phyloP scores from a whole-genome alignment of 164 flowering plant species.

The Stephania yunnanensis region DNA sequence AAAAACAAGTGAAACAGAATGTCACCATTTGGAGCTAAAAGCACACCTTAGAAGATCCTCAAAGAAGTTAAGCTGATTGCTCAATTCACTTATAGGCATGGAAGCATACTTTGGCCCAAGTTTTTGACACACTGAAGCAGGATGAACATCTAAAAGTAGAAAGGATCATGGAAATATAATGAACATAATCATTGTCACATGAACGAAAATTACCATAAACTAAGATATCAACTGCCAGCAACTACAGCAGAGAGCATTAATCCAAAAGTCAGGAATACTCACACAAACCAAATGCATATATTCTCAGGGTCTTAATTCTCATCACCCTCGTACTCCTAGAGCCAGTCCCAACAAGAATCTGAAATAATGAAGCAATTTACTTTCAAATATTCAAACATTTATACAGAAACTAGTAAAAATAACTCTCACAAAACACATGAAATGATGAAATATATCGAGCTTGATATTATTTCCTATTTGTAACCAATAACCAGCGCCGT shows the following conservation, averaged over 20 bases:
- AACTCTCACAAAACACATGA: background rate
- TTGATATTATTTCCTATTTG: background rate
- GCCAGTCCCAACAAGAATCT: constrained; percentile 98
- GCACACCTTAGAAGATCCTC: constrained; percentile 83
- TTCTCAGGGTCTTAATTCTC: constrained; percentile 69
- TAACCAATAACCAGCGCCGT: background rate
- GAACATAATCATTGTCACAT: background rate
- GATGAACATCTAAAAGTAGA: constrained; percentile 60
- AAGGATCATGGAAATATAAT: background rate
- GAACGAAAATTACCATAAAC: background rate
- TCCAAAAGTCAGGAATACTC: constrained; percentile 32
- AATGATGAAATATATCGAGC: background rate
- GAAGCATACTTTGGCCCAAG: constrained; percentile 85
- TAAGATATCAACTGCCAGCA: background rate
- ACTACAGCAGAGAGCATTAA: background rate
- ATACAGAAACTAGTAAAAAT: background rate
- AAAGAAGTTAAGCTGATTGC: constrained; percentile 53
- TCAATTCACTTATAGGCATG: constrained; percentile 49
- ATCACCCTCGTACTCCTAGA: constrained; percentile 70
- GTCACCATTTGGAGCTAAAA: background rate
- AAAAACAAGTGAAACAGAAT: background rate
- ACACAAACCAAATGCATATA: constrained; percentile 96
- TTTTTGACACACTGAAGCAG: constrained; percentile 67
- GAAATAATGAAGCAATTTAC: constrained; percentile 6
- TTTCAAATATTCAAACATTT: background rate